Base-by-base conservation (phyloP, 768 basidiomycete species). In the Amyloporia xantha region DNA sequence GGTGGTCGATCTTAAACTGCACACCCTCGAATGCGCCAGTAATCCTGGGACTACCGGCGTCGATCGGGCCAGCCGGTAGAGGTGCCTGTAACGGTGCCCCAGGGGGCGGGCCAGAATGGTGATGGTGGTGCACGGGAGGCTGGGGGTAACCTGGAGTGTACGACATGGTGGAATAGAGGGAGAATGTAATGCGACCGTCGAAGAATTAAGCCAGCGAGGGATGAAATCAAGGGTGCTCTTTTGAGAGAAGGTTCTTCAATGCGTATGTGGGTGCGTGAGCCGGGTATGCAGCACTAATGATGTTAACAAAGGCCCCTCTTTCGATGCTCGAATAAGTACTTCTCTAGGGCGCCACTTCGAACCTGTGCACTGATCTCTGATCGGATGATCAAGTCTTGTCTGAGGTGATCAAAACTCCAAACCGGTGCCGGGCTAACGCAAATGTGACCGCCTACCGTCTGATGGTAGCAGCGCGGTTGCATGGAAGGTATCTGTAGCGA, bases 1-100 rank as follows among this genome's bases (percentile, higher is more conserved):
- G 55, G 53, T 68, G 59, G 47, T 61, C 58, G 49, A 68, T 62
- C 15, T 50, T 51, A 49, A 54, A 67, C 33, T 57, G 53, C 11
- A 56, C 50, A 42, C 65, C 64, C 39, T 63, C 62, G 54, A 56
- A 51, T 25, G 47, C 36, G 12, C 63, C 62, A n/a, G 55, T 61
- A 1, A 62, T 62, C 17, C 28, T 23, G 5, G 49, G 23, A 36
- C 33, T 23, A 30, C 41, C 46, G 12, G 48, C 41, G 15, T 49
- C 39, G 17, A 38, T 38, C 5, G 47, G 41, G 9, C 30, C 23
- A 12, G 47, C 21, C 28, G 42, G 42, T 3, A 44, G 50, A 17
- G 36, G 20, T 17, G 37, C 47, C 24, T 42, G 51, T 5, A 42
- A 17, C 10, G 45, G 41, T 5, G 52, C 28, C 2, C 39, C 38